Conservation (phyloP, 257 asterid species). For the Fraxinus cuspidata region DNA sequence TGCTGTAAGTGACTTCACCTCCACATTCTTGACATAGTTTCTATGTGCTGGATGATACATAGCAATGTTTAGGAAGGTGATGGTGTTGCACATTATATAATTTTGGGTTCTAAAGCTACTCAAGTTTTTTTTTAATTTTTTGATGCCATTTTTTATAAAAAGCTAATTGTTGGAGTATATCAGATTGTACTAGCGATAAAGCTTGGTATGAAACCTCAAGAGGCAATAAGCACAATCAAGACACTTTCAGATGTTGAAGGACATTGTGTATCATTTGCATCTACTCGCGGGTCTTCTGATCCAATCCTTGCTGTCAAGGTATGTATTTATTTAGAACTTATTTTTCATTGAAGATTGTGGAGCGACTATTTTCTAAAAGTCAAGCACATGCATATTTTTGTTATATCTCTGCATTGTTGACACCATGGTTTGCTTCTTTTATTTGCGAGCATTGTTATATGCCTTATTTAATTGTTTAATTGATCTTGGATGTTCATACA, state of each 20-base stretch:
- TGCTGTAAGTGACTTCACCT: slow-evolving; percentile 56
- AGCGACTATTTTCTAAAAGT: neutral
- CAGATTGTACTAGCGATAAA: slow-evolving; percentile 84
- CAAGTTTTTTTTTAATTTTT: neutral
- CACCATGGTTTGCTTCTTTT: neutral
- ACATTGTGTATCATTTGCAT: slow-evolving; percentile 70
- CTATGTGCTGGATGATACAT: neutral
- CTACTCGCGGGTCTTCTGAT: slow-evolving; percentile 68
- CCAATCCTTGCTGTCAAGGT: slow-evolving; percentile 89
- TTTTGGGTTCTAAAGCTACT: neutral
- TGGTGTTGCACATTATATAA: neutral
- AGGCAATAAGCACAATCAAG: slow-evolving; percentile 67
- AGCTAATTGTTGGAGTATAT: slow-evolving; percentile 22
- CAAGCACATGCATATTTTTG: neutral
- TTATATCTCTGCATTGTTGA: neutral
- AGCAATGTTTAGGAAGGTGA: neutral
- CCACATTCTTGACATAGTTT: slow-evolving; percentile 4
- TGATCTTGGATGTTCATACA: neutral
- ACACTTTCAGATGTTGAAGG: slow-evolving; percentile 96
- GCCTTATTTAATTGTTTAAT: neutral
- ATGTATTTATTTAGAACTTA: slow-evolving; percentile 6
- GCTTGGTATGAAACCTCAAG: slow-evolving; percentile 75
- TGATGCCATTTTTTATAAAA: neutral
- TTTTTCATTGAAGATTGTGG: neutral
- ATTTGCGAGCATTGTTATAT: neutral